Percentiles rank a stretch among this genome's conserved stretches.
Conservation (phyloP, 345 rosid species). For the Salix udensis region DNA sequence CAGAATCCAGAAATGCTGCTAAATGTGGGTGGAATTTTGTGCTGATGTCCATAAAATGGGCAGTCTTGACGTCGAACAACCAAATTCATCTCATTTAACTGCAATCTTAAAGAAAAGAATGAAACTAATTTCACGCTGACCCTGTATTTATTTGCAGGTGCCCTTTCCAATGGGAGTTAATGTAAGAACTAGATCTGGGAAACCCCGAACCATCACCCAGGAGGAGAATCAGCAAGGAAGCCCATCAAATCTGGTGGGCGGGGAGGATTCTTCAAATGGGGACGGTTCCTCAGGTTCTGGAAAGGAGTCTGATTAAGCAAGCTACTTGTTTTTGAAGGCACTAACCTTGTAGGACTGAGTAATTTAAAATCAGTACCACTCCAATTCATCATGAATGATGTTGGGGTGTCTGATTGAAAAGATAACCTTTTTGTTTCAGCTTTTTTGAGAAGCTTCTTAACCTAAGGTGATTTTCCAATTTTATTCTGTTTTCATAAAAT, state of each 20-base stretch:
- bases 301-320: constrained; percentile 38
- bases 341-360: constrained; percentile 29
- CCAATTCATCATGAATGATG: constrained; percentile 4
- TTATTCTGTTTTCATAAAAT: constrained; percentile 2
- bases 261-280: constrained; percentile 34
- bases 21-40: neutral
- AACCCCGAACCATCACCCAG: constrained; percentile 18
- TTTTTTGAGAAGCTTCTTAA: constrained; percentile 10
- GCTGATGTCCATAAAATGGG: neutral
- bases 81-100: neutral
- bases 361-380: neutral
- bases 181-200: constrained; percentile 47
- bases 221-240: constrained; percentile 37
- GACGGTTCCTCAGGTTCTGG: constrained; percentile 35
- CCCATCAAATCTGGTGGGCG: constrained; percentile 16
- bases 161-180: constrained; percentile 64
- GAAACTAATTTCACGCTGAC: neutral
- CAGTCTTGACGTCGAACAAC: neutral
- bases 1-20: neutral
- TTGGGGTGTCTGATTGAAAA: constrained; percentile 4
- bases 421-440: neutral
- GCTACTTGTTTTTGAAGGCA: constrained; percentile 8
- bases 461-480: constrained; percentile 5
- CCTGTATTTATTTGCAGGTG: constrained; percentile 32
- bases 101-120: neutral